Evolutionary conservation across 2,329 filamentous ascomycete species (phyloP), one percentile per base, ranked within the genome.

Genomic region (Neofusicoccum kwambonambiense): DNA sequence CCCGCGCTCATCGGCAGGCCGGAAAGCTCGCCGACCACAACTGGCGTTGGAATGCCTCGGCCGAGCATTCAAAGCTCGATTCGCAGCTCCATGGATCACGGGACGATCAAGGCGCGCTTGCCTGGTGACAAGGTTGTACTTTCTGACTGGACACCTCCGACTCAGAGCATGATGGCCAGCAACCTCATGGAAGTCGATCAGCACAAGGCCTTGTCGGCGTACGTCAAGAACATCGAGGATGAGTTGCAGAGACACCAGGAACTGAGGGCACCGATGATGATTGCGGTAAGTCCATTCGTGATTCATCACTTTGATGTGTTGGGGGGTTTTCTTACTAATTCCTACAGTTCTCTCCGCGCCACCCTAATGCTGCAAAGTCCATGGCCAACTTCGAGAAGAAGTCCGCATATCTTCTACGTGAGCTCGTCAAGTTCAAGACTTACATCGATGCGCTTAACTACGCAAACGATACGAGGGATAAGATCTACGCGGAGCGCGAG

Each of bases 301-400:
- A 12, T 35, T n/a, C 17, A 41, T 58, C 51, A 27, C 50, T 31
- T 17, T 15, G 17, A 8, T 17, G 27, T 58, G 12, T 34, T 44
- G 22, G 22, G 22, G 22, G 22, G 4, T 19, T 15, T 13, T 1
- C 19, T 12, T 51, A 19, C 44, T 67, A 41, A 41, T 50, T 37
- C 5, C 41, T 56, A 22, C 67, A 86, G 84, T 98, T 96, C 75
- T 93, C 92, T 13, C 90, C 92, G 3, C 87, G 93, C 35, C 90
- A 94, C 67, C 84, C 87, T 42, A 98, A 98, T 72, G 86, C 89
- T 15, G 82, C 82, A 67, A 93, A 90, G 77, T 92, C 94, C 15
- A 94, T 98, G 90, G 85, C 89, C 19, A 99, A 99, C 77, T 99
- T 95, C 94, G 93, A 99, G 81, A 89, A 90, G 73, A 98, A 98